phyloP scores from a whole-genome alignment of 1,284 basidiomycete species.

The Earliella scabrosa region DNA sequence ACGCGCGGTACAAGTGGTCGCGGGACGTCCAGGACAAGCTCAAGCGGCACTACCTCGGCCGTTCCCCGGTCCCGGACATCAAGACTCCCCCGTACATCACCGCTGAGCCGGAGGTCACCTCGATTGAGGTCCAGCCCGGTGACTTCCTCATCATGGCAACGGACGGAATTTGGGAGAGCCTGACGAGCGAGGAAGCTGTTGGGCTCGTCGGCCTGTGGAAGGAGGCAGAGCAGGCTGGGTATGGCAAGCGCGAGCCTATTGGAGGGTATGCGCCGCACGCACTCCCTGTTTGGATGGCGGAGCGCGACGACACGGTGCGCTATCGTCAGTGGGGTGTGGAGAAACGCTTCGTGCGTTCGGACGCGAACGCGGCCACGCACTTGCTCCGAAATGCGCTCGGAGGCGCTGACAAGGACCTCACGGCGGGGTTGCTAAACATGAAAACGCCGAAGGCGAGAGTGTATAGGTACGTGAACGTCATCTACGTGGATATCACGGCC shows the following conservation, averaged over 20 bases:
- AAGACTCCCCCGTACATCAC: conserved; percentile 58
- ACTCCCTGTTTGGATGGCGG: conserved; percentile 13
- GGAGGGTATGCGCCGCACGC: conserved; percentile 9
- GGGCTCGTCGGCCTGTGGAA: conserved; percentile 55
- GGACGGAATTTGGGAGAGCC: conserved; percentile 61
- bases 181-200: conserved; percentile 63
- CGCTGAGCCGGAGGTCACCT: conserved; percentile 58
- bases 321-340: conserved; percentile 43
- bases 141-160: conserved; percentile 63
- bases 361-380: conserved; percentile 57
- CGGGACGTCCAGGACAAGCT: conserved; percentile 38
- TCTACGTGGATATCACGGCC: neutral
- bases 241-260: conserved; percentile 23
- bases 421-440: conserved; percentile 49
- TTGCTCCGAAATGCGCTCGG: conserved; percentile 64
- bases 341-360: conserved; percentile 48
- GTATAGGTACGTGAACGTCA: conserved; percentile 37
- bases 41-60: conserved; percentile 37
- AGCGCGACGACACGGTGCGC: conserved; percentile 29
- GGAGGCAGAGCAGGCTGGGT: neutral
- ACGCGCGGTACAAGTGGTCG: conserved; percentile 54
- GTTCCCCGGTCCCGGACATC: conserved; percentile 32
- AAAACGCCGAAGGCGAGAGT: conserved; percentile 40
- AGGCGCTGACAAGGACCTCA: conserved; percentile 55
- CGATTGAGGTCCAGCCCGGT: conserved; percentile 42